phyloP scores from a whole-genome alignment of 2,329 filamentous ascomycete genomes.

The Didymellaceae sp. region DNA sequence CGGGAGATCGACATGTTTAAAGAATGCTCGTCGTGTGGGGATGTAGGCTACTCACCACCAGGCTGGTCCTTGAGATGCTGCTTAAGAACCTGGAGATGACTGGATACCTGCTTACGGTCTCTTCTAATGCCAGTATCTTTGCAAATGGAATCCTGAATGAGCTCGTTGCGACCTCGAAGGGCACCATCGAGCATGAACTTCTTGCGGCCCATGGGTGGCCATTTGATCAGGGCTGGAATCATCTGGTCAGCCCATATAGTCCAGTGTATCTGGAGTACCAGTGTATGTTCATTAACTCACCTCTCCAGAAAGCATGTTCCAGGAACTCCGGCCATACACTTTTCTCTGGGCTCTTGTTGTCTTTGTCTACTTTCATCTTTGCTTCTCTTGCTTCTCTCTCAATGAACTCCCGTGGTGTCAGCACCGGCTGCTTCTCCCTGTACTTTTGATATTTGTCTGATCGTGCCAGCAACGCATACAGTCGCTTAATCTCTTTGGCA shows the following conservation, averaged over 20 bases:
- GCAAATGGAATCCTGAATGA: constrained; percentile 65
- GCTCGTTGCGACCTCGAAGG: constrained; percentile 65
- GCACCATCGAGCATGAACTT: constrained; percentile 59
- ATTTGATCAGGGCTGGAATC: constrained; percentile 51
- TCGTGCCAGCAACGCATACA: constrained; percentile 38
- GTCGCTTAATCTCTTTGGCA: constrained; percentile 32
- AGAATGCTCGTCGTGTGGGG: not conserved
- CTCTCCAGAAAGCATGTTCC: constrained; percentile 57
- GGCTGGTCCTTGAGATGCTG: constrained; percentile 60
- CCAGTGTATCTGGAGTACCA: not conserved
- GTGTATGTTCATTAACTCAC: constrained; percentile 34
- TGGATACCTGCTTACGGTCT: constrained; percentile 67
- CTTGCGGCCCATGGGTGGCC: constrained; percentile 64
- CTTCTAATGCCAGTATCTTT: constrained; percentile 61
- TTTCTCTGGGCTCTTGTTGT: constrained; percentile 42
- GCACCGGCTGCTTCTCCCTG: constrained; percentile 48
- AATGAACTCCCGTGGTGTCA: constrained; percentile 26
- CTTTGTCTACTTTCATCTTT: constrained; percentile 24
- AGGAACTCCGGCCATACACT: constrained; percentile 55
- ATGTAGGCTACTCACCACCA: constrained; percentile 53
- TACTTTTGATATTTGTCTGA: constrained; percentile 56
- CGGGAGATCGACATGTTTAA: constrained; percentile 2
- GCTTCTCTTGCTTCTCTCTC: constrained; percentile 26
- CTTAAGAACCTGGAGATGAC: constrained; percentile 68
- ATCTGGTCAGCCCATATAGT: constrained; percentile 5